Conservation (phyloP, 108 stramenopile species). For the Asterionellopsis glacialis region DNA sequence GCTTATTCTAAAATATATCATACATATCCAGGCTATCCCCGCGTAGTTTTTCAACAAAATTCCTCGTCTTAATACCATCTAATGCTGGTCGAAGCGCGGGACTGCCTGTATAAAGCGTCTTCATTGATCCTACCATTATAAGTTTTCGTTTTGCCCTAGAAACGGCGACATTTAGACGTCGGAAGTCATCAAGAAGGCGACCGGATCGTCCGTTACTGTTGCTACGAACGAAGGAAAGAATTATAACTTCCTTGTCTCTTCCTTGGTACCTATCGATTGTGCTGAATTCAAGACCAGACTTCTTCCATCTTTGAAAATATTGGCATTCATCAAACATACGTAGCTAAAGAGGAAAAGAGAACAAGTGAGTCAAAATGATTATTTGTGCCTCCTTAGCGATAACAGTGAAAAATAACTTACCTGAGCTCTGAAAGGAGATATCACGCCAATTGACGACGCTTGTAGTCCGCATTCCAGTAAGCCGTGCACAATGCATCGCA, state of each 20-base stretch:
- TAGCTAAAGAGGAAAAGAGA: constrained; percentile 17
- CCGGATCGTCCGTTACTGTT: constrained; percentile 63
- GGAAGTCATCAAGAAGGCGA: constrained; percentile 67
- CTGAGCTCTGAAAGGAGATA: constrained; percentile 92
- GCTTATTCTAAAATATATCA: too few species aligned
- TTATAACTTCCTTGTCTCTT: constrained; percentile 79
- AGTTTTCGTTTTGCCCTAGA: constrained; percentile 87
- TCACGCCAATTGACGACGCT: constrained; percentile 65
- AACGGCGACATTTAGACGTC: constrained; percentile 87
- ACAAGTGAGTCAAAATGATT: constrained; percentile 17
- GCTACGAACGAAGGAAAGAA: constrained; percentile 84
- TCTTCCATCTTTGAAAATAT: constrained; percentile 22
- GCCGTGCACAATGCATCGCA: constrained; percentile 36
- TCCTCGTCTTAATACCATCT: constrained; percentile 25
- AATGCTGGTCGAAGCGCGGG: constrained; percentile 58
- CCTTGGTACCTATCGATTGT: constrained; percentile 94
- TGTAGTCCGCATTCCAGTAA: constrained; percentile 45
- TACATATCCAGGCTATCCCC: not conserved
- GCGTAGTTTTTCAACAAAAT: not conserved
- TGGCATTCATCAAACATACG: constrained; percentile 20
- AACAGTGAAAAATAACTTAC: constrained; percentile 31
- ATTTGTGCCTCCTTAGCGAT: constrained; percentile 9
- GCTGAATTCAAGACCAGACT: constrained; percentile 70
- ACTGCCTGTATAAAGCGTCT: constrained; percentile 63
- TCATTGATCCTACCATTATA: constrained; percentile 79